Conservation (phyloP, 768 basidiomycete species). For the Kwoniella dejecticola region DNA sequence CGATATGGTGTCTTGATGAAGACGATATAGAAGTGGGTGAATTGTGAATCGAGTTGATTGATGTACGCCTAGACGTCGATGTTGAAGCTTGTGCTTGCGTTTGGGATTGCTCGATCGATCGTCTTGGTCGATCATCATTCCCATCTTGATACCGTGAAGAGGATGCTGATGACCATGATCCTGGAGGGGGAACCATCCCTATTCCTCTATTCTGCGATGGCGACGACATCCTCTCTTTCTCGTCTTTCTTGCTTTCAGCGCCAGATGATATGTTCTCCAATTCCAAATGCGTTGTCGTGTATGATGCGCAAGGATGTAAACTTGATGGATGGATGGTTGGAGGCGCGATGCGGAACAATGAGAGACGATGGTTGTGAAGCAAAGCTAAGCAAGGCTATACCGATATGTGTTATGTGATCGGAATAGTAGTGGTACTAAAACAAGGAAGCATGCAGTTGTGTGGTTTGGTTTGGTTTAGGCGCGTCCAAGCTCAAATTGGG, state of each 20-base stretch:
- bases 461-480: constrained; percentile 9
- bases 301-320: too few relatives aligned
- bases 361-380: too few relatives aligned
- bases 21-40: constrained; percentile 27
- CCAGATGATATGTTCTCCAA: too few relatives aligned
- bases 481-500: constrained; percentile 9
- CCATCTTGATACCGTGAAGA: background rate
- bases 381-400: too few relatives aligned
- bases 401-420: background rate
- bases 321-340: constrained; percentile 3
- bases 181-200: constrained; percentile 17
- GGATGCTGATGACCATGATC: constrained; percentile 13
- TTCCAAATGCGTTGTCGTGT: too few relatives aligned
- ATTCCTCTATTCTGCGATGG: constrained; percentile 19
- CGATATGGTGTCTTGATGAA: constrained; percentile 18
- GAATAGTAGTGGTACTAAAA: background rate
- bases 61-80: constrained; percentile 20
- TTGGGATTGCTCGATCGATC: constrained; percentile 22
- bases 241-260: too few relatives aligned
- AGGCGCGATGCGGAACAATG: too few relatives aligned
- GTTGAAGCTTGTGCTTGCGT: constrained; percentile 4
- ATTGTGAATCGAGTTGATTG: constrained; percentile 21
- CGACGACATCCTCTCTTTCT: too few relatives aligned
- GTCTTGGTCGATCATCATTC: constrained; percentile 4
- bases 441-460: background rate